phyloP scores from a whole-genome alignment of 257 asterid genomes.

The Coffea canephora region DNA sequence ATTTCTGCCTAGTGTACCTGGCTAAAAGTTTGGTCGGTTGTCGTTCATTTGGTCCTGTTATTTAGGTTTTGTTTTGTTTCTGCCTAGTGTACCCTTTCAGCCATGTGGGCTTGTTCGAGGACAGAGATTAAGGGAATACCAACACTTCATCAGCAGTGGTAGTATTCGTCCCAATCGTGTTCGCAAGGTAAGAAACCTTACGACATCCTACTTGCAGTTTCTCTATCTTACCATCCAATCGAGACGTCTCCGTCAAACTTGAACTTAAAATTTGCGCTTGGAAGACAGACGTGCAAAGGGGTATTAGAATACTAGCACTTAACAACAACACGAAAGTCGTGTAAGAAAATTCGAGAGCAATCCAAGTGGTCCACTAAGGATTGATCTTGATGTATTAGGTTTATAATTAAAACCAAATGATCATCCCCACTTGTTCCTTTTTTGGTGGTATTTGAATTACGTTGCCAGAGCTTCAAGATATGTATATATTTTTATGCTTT shows the following conservation, averaged over 20 bases:
- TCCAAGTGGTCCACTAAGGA: slow-evolving; percentile 6
- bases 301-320: not conserved
- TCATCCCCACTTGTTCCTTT: slow-evolving; percentile 22
- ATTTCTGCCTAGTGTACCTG: not conserved
- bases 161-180: slow-evolving; percentile 22
- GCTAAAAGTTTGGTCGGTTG: not conserved
- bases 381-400: slow-evolving; percentile 4
- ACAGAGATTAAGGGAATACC: not conserved
- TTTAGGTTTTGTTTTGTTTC: not conserved
- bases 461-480: not conserved
- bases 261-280: not conserved
- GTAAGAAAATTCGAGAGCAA: not conserved
- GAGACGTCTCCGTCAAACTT: no score
- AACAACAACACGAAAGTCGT: not conserved
- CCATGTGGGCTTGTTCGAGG: not conserved
- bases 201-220: no score
- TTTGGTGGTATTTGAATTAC: slow-evolving; percentile 6
- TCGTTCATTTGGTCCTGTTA: not conserved
- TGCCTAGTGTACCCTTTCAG: not conserved
- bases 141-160: not conserved
- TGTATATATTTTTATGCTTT: not conserved
- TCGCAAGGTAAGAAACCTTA: not conserved
- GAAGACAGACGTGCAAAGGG: not conserved
- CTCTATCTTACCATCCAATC: not conserved
- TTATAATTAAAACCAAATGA: not conserved